phyloP scores from a whole-genome alignment of 306 rosid genomes.

The Arachis hypogaea region DNA sequence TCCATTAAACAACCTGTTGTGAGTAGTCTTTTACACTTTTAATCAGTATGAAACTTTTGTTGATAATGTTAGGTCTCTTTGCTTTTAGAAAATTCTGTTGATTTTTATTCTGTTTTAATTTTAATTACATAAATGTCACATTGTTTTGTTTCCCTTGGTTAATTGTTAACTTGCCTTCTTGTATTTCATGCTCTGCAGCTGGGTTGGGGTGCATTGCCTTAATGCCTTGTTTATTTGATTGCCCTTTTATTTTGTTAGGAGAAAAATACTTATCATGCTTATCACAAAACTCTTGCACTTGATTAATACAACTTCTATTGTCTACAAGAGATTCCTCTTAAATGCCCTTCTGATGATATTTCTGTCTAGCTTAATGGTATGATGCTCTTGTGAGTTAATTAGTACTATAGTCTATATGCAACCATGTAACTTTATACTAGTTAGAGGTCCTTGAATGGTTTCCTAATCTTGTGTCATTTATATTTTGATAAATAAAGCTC shows the following conservation, averaged over 20 bases:
- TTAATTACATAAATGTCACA: too few species aligned
- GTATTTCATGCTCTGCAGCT: not conserved
- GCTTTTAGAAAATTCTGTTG: too few species aligned
- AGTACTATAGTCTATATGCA: too few species aligned
- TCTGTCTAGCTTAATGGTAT: not conserved
- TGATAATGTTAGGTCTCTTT: not conserved
- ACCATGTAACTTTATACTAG: too few species aligned
- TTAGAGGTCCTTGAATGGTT: too few species aligned
- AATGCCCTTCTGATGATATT: not conserved
- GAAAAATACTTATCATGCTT: not conserved
- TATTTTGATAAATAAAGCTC: too few species aligned
- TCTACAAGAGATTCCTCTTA: not conserved
- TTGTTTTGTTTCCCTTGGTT: too few species aligned
- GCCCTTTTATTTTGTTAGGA: not conserved
- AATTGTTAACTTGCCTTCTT: not conserved
- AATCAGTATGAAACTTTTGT: conserved; percentile 7
- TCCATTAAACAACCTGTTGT: conserved; percentile 78
- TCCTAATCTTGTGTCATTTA: too few species aligned
- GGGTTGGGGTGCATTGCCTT: conserved; percentile 13
- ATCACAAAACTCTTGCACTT: not conserved
- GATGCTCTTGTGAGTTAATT: too few species aligned
- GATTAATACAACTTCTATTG: not conserved
- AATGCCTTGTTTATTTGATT: conserved; percentile 2
- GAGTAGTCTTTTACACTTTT: conserved; percentile 45
- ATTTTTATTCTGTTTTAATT: too few species aligned